phyloP scores from a whole-genome alignment of 352 stramenopile species.

The Achlya hypogyna region DNA sequence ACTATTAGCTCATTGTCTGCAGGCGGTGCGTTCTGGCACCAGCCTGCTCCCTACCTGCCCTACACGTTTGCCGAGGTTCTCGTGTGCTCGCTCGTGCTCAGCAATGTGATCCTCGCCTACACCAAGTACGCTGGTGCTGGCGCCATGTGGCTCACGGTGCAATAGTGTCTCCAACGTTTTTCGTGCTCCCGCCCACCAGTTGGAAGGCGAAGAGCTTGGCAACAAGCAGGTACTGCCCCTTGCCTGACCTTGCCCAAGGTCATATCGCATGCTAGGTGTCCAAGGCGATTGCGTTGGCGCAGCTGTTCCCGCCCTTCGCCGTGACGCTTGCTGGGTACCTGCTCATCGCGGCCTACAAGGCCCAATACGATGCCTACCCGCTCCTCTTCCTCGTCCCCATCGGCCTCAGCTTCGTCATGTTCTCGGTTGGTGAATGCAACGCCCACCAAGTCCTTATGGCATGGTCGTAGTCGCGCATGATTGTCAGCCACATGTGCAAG shows the following conservation, averaged over 20 bases:
- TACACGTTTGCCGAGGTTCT: constrained; percentile 42
- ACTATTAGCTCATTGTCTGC: neutral
- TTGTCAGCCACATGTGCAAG: constrained; percentile 86
- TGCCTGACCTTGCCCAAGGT: neutral
- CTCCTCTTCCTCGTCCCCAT: constrained; percentile 72
- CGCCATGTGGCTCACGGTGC: neutral
- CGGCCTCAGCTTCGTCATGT: constrained; percentile 76
- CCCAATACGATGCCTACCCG: constrained; percentile 58
- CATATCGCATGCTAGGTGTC: constrained; percentile 28
- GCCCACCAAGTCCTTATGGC: neutral
- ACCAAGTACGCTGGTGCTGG: constrained; percentile 29
- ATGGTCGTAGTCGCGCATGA: constrained; percentile 67
- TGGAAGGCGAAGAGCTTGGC: constrained; percentile 55
- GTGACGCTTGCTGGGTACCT: constrained; percentile 48
- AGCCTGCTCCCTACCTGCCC: constrained; percentile 31
- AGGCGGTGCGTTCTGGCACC: constrained; percentile 16
- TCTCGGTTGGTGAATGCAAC: constrained; percentile 42
- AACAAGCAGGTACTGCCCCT: constrained; percentile 47
- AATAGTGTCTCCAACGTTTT: constrained; percentile 53
- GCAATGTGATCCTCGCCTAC: constrained; percentile 67
- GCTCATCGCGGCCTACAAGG: constrained; percentile 57
- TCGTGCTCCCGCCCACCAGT: constrained; percentile 35
- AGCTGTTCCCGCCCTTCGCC: constrained; percentile 62
- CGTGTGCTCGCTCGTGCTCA: constrained; percentile 44
- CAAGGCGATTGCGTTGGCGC: constrained; percentile 62